Percentiles rank a stretch among this genome's conserved stretches.
Evolutionary conservation across 1,284 basidiomycete genomes (phyloP).

Genomic region (Kalmanozyma brasiliensis): DNA sequence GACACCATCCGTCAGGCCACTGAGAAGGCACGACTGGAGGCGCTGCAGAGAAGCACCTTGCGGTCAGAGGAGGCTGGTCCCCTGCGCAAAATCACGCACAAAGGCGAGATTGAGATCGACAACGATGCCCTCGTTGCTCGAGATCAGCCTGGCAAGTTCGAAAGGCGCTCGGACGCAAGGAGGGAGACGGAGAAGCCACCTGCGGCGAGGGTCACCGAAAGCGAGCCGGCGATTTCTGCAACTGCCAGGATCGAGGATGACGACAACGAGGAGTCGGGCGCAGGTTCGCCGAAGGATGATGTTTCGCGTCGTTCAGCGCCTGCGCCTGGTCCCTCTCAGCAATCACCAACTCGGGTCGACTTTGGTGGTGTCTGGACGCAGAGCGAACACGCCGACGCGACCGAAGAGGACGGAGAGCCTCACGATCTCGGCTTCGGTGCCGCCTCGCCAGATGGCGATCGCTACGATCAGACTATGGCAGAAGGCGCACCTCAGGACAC

Average conservation of each 20-base stretch:
- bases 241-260: neutral
- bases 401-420: conserved; percentile 18
- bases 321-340: conserved; percentile 8
- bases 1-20: conserved; percentile 59
- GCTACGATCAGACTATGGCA: conserved; percentile 5
- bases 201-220: conserved; percentile 23
- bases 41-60: conserved; percentile 58
- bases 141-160: conserved; percentile 34
- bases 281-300: neutral
- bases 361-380: conserved; percentile 35
- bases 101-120: conserved; percentile 67
- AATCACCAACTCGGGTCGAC: conserved; percentile 25
- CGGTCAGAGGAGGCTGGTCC: conserved; percentile 53
- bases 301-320: conserved; percentile 23
- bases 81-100: conserved; percentile 67
- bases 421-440: conserved; percentile 30
- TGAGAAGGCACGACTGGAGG: conserved; percentile 61
- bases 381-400: conserved; percentile 5
- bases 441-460: conserved; percentile 16
- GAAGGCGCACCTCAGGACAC: conserved; percentile 4
- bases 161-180: neutral
- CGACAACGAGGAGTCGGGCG: neutral
- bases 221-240: conserved; percentile 20
- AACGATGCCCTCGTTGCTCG: conserved; percentile 33
- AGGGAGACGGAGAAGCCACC: conserved; percentile 1